Evolutionary conservation across 768 basidiomycete genomes (phyloP).

Genomic region (Lactifluus hygrophoroides): DNA sequence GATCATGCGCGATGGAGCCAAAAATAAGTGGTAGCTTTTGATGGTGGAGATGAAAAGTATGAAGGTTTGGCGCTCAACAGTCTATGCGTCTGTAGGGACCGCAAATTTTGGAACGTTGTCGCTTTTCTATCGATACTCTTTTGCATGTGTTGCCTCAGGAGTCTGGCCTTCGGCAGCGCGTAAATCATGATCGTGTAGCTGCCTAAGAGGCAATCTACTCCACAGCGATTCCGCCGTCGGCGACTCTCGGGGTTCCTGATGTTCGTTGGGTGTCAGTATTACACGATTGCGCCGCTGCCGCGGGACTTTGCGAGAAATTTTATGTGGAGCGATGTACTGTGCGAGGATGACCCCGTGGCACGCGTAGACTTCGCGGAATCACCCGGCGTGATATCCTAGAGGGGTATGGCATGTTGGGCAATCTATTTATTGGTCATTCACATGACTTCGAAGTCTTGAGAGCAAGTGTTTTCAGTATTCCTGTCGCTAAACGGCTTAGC

Average conservation of each 20-base stretch:
- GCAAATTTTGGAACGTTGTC: not conserved
- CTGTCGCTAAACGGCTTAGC: slow-evolving; percentile 10
- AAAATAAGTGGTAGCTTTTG: not conserved
- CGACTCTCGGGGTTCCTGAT: slow-evolving; percentile 23
- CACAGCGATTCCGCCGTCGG: not conserved
- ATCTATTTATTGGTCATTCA: not conserved
- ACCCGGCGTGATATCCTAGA: no score
- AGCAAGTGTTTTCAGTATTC: not conserved
- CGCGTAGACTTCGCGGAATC: no score
- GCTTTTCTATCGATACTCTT: not conserved
- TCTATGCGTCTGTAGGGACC: not conserved
- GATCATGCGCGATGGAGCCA: not conserved
- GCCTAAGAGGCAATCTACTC: not conserved
- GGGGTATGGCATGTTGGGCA: not conserved
- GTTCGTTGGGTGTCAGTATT: slow-evolving; percentile 26
- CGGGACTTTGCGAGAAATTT: slow-evolving; percentile 22
- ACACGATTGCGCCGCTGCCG: slow-evolving; percentile 27
- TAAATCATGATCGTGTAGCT: not conserved
- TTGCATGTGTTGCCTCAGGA: not conserved
- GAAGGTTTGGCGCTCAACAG: not conserved
- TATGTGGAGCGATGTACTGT: slow-evolving; percentile 3
- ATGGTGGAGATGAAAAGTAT: not conserved
- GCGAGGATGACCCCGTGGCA: no score
- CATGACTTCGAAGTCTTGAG: not conserved
- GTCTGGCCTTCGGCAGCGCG: not conserved